These are phyloP conservation scores for Solanum microdontum DNA, from an alignment of 257 asterid species.

Conservation along the genomic window DNA sequence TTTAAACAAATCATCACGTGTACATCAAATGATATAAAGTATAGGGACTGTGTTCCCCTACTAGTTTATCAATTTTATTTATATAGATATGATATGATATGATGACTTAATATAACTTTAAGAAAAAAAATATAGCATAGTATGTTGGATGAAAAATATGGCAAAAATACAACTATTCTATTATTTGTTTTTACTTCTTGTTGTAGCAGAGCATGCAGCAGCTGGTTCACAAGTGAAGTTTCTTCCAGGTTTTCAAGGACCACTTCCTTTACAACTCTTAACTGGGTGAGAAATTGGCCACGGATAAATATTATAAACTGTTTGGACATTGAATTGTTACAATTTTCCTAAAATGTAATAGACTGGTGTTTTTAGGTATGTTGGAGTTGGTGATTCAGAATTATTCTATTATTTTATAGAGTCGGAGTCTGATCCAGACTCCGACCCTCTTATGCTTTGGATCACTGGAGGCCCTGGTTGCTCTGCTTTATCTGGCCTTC, in stretches of 20 bases:
- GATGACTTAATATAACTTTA: too few relatives aligned
- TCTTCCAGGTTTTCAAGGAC: slow-evolving; percentile 20
- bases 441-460: slow-evolving; percentile 19
- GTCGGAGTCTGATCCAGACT: slow-evolving; percentile 16
- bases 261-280: slow-evolving; percentile 21
- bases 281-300: slow-evolving; percentile 11
- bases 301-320: too few relatives aligned
- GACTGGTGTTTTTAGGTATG: slow-evolving; percentile 3
- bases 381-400: slow-evolving; percentile 20
- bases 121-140: too few relatives aligned
- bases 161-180: neutral
- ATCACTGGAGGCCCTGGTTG: slow-evolving; percentile 27
- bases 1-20: too few relatives aligned
- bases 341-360: too few relatives aligned
- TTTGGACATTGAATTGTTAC: neutral
- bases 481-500: slow-evolving; percentile 9
- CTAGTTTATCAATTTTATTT: too few relatives aligned
- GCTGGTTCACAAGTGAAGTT: slow-evolving; percentile 3
- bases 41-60: too few relatives aligned
- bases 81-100: too few relatives aligned
- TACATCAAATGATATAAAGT: too few relatives aligned
- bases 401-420: slow-evolving; percentile 19
- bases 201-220: neutral
- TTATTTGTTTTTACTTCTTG: neutral
- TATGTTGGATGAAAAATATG: neutral